Conservation (phyloP, 768 basidiomycete genomes). For the Boletus rex-veris region DNA sequence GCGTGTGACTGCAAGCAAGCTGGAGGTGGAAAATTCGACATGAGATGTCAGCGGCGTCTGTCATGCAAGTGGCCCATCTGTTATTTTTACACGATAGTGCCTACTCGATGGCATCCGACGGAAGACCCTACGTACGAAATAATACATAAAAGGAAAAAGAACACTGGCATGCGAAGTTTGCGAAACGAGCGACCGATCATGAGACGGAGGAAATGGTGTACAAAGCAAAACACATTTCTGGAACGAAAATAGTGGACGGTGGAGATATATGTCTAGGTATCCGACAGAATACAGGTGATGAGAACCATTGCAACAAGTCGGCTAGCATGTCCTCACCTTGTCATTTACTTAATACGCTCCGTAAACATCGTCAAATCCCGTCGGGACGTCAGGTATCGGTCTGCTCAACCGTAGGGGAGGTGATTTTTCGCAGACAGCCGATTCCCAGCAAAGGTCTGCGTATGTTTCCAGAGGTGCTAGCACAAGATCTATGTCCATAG, state of each 20-base stretch:
- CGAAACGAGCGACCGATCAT: neutral
- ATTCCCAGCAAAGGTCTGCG: slow-evolving; percentile 29
- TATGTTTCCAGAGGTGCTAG: slow-evolving; percentile 28
- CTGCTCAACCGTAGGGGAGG: slow-evolving; percentile 4
- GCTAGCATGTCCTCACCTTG: slow-evolving; percentile 3
- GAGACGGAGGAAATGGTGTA: neutral
- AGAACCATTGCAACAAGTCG: neutral
- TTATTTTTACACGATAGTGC: too few species aligned
- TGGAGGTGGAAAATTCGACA: neutral
- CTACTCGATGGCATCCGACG: neutral
- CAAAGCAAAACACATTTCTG: neutral
- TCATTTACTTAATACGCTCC: slow-evolving; percentile 8
- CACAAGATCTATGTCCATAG: slow-evolving; percentile 28
- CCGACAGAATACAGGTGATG: neutral
- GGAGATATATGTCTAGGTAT: neutral
- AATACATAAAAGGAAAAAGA: slow-evolving; percentile 4
- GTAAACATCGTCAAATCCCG: slow-evolving; percentile 26
- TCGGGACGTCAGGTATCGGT: slow-evolving; percentile 27
- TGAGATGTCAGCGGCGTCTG: neutral
- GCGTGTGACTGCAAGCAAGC: neutral
- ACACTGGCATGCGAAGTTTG: too few species aligned
- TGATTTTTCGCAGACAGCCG: slow-evolving; percentile 22
- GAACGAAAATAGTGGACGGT: slow-evolving; percentile 9
- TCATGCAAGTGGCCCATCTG: neutral
- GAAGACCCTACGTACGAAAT: neutral